A percentile compares a stretch with the other conserved stretches of the same genome.
These are phyloP conservation scores for Candida vartiovaarae DNA, from an alignment of 805 yeast species.

Conservation along the genomic window DNA sequence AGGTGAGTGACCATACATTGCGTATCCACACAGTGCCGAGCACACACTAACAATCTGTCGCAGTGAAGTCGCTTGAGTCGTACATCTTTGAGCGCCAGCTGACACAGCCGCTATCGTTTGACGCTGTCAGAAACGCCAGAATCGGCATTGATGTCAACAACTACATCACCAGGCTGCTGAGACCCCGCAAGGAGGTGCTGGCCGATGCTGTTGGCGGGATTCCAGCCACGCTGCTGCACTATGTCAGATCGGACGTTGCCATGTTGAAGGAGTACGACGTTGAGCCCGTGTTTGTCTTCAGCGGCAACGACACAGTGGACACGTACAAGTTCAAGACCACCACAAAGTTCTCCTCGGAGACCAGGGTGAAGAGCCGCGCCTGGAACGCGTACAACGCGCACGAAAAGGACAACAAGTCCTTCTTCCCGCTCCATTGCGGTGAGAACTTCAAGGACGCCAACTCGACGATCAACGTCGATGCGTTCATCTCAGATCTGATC, in stretches of 20 bases:
- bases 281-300: conserved; percentile 74
- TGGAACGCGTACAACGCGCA: conserved; percentile 34
- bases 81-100: conserved; percentile 62
- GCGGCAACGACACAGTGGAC: conserved; percentile 47
- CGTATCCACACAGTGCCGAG: neutral
- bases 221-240: conserved; percentile 52
- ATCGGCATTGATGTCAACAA: conserved; percentile 83
- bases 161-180: conserved; percentile 55
- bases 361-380: conserved; percentile 36
- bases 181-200: conserved; percentile 59
- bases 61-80: conserved; percentile 56
- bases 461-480: conserved; percentile 39
- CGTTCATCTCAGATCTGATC: conserved; percentile 50
- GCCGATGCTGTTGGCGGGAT: conserved; percentile 77
- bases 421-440: conserved; percentile 24
- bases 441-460: conserved; percentile 47
- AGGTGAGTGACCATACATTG: neutral
- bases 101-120: conserved; percentile 54
- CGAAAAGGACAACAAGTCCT: neutral
- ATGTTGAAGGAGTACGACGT: conserved; percentile 54
- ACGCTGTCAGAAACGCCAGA: conserved; percentile 55
- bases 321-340: conserved; percentile 31
- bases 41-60: neutral
- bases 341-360: conserved; percentile 23
- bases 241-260: conserved; percentile 55